Evolutionary conservation across 1,284 basidiomycete species (phyloP), one percentile per base, ranked within the genome.

Genomic region (Gomphus bonarii): DNA sequence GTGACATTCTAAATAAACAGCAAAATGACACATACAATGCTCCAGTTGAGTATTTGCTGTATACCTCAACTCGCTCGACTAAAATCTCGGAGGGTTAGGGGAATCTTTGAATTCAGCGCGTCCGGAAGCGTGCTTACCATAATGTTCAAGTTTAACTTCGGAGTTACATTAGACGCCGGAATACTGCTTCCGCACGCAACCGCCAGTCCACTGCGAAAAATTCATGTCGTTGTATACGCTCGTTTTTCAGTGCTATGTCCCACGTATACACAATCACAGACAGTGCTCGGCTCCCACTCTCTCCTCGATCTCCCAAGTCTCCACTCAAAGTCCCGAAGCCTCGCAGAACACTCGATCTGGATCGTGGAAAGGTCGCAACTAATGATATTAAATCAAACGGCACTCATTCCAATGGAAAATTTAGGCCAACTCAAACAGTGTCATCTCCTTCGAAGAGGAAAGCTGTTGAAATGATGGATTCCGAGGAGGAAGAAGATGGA

Each of bases 31-130:
- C 90, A 72, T 66, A 93, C 91, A 75, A 72, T 95, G 91, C 70
- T 95, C 92, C 33, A 95, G 73, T 68, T 95, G 93, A 8, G 91
- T 93, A 69, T 95, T 95, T 31, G 91, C 91, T 0, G 93, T 95
- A 68, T 97, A 95, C 64, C 92, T 80, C 11, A 95, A 77, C 69
- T 97, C 93, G 36, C 90, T 92, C 55, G 88, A 85, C 84, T 88
- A 63, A 1, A 28, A 7, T 43, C 4, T n/a, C 16, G 33, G 18
- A 25, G 10, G n/a, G 22, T 8, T n/a, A 52, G 4, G 7, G 7
- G 10, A 20, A 10, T 16, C 38, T 31, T 42, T 42, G 3, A 10
- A 44, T 35, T 14, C n/a, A 31, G 14, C 9, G 14, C 9, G 4
- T 35, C 12, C 25, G 14, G 14, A 9, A 44, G n/a, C 30, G 11